Base-by-base conservation (phyloP, 2,329 filamentous ascomycete species). In the Biscogniauxia marginata region DNA sequence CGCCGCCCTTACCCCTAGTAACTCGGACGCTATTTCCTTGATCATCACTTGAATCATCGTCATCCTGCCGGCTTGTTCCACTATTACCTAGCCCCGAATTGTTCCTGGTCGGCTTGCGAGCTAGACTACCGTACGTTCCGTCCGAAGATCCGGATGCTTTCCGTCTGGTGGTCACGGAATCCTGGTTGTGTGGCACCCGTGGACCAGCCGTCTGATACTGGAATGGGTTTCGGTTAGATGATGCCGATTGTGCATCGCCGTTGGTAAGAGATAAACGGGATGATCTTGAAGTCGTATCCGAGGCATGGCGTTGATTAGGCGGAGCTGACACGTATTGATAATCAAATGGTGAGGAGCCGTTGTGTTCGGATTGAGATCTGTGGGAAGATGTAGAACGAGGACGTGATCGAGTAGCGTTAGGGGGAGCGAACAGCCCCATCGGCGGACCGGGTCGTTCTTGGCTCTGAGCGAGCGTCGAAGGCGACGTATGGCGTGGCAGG, bases 371-470 rank as follows among this genome's bases (percentile, higher is more conserved):
- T 23, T 58, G 56, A 54, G 52, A 51, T 67, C 60, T 18, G 72
- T 69, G 34, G 73, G 73, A 67, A 25, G 77, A 76, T 6, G 74
- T 73, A 2, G 79, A 77, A 13, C 74, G 74, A 43, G 72, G 74
- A 24, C 78, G 77, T 24, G 72, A 67, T 6, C 73, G 74, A 23
- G 74, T 67, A 43, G 72, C 67, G 8, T 71, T 71, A 18, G 80
- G 78, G 6, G 80, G 78, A 16, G 79, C 71, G 52, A 83, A 83
- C 56, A 79, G 77, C 25, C 81, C 81, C 70, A 80, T 77, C 0
- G 79, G 78, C 13, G 81, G 79, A 52, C 65, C 69, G 22, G 66
- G 64, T 20, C 67, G 69, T 16, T 73, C 72, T 60, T 75, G 72
- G 39, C 63, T 68, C 52, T 72, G 71, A 19, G 67, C 68, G 54